Percentiles rank a stretch among this genome's conserved stretches.
phyloP scores from a whole-genome alignment of 1,284 basidiomycete genomes.

The Fereydounia khargensis region DNA sequence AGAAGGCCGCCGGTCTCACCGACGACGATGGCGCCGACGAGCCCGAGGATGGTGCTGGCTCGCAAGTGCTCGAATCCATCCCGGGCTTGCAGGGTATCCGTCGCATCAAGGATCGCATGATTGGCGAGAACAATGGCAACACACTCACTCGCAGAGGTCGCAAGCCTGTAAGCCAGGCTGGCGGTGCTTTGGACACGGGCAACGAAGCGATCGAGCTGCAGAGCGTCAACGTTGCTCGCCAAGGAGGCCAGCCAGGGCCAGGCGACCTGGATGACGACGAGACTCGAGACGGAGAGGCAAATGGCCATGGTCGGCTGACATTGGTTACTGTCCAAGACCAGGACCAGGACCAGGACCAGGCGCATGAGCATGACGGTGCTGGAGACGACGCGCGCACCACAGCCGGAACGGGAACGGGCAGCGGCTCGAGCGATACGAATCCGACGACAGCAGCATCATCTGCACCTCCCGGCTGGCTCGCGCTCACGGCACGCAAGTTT shows the following conservation, averaged over 20 bases:
- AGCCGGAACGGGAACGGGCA: slow-evolving; percentile 27
- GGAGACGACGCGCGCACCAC: slow-evolving; percentile 33
- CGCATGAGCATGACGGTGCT: slow-evolving; percentile 2
- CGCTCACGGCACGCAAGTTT: slow-evolving; percentile 24
- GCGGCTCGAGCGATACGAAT: slow-evolving; percentile 38
- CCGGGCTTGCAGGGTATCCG: slow-evolving; percentile 29
- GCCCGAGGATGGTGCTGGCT: background rate
- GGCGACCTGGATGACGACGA: too few relatives aligned
- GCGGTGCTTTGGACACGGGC: too few relatives aligned
- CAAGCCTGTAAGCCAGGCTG: too few relatives aligned
- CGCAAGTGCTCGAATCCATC: slow-evolving; percentile 10
- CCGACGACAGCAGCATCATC: slow-evolving; percentile 32
- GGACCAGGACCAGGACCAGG: too few relatives aligned
- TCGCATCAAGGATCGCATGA: slow-evolving; percentile 26
- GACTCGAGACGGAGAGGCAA: too few relatives aligned
- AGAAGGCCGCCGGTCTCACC: slow-evolving; percentile 18
- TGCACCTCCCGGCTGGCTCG: slow-evolving; percentile 26
- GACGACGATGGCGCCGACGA: slow-evolving; percentile 13
- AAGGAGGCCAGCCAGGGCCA: too few relatives aligned
- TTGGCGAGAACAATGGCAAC: slow-evolving; percentile 15
- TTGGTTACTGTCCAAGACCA: too few relatives aligned
- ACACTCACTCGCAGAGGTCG: slow-evolving; percentile 10
- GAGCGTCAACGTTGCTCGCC: too few relatives aligned
- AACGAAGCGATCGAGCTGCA: too few relatives aligned
- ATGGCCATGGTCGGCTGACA: too few relatives aligned